These are phyloP conservation scores for Eimeria necatrix DNA, from an alignment of 169 alveolate species.

Conservation along the genomic window DNA sequence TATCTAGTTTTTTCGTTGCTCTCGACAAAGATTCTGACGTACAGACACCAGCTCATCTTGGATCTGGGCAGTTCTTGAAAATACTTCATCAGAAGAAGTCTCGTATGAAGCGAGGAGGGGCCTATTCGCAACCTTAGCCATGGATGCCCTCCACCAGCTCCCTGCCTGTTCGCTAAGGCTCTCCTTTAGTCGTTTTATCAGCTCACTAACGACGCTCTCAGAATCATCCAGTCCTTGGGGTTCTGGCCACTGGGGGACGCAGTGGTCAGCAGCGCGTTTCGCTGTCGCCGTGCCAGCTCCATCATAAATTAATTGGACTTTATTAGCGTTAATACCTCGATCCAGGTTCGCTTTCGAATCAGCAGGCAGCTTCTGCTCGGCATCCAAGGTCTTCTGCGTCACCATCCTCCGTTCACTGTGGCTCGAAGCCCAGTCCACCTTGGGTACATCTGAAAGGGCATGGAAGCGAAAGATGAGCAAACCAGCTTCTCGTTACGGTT, in stretches of 20 bases:
- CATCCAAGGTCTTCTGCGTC: background rate
- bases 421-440: too few relatives aligned
- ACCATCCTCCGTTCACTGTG: background rate
- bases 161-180: slow-evolving; percentile 57
- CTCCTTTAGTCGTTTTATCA: slow-evolving; percentile 63
- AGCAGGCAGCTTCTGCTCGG: background rate
- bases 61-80: slow-evolving; percentile 38
- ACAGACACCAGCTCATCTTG: slow-evolving; percentile 70
- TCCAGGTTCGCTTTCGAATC: background rate
- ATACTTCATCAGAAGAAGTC: slow-evolving; percentile 33
- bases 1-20: too few relatives aligned
- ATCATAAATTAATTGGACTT: background rate
- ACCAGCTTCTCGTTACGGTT: too few relatives aligned
- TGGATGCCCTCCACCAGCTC: slow-evolving; percentile 74
- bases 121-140: slow-evolving; percentile 58
- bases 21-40: background rate
- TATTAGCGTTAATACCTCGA: background rate
- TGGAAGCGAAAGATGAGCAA: background rate
- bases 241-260: background rate
- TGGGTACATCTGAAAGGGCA: background rate
- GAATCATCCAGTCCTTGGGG: slow-evolving; percentile 41
- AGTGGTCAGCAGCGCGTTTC: background rate
- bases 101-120: slow-evolving; percentile 75
- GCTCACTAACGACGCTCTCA: slow-evolving; percentile 58
- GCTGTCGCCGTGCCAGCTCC: background rate